Base-by-base conservation (phyloP, 2,329 filamentous ascomycete species). In the Fusarium sp. region DNA sequence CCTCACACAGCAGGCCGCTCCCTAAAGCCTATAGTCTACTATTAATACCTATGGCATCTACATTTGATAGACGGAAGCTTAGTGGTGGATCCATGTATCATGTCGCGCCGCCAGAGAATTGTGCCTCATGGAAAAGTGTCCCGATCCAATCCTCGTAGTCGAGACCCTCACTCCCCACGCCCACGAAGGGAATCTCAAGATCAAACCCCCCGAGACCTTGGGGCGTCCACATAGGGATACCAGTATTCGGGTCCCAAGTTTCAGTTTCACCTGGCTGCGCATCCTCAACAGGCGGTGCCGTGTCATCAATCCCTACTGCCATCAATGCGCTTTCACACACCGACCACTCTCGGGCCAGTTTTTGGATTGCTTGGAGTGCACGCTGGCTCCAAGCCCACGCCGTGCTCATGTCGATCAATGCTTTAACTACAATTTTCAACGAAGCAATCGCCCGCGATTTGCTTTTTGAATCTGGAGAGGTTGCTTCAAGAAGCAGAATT, bases 311-410 rank as follows among this genome's bases (percentile, higher is more conserved):
- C 4, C 55, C 46, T 16, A 58, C 46, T 20, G 46, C 46, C 16
- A 12, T 1, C 9, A 52, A 32, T 8, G 55, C 32, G 1, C 32
- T 47, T 7, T 52, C 46, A 15, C 46, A 25, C 2, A 24, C 46
- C 6, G 34, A 27, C 55, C 55, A 58, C 25, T 58, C 55, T 8
- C 22, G 8, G 1, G 46, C 46, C n/a, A 52, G 18, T 43, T 52
- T 46, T 2, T 38, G 49, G 10, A 53, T 16, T 12, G 56, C 56
- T 34, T 34, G 6, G 4, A 59, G 9, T 16, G 56, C 56, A 7
- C 49, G 49, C 18, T 34, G 38, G 18, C 56, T 59, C 56, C 56
- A 59, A 4, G 56, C 56, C 56, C 56, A 59, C 10, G 56, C 49
- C 18, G 30, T 34, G n/a, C 49, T 59, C 56, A 59, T 59, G 1